Evolutionary conservation across 1,284 basidiomycete genomes (phyloP).

Genomic region (Apiotrichum gracile): DNA sequence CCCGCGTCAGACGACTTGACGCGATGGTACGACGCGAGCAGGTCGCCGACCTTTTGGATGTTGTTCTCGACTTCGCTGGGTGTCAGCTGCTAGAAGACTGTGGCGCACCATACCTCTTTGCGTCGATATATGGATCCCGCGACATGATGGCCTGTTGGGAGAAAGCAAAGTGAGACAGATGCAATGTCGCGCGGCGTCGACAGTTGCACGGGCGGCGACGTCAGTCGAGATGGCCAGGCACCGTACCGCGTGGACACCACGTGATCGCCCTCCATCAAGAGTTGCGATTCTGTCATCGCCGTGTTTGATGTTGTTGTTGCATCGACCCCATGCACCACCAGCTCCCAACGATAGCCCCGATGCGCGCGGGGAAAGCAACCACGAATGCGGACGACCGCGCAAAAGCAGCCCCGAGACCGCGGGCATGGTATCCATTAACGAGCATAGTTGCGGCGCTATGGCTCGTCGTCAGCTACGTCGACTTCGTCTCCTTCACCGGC

Average conservation of each 20-base stretch:
- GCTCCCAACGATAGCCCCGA: no score
- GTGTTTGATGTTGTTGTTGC: no score
- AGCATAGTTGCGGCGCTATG: background rate
- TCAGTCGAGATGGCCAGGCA: no score
- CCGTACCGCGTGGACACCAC: no score
- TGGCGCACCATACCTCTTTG: constrained; percentile 29
- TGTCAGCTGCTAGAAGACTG: background rate
- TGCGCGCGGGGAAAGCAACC: no score
- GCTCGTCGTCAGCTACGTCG: constrained; percentile 2
- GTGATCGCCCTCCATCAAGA: no score
- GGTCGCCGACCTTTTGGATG: constrained; percentile 24
- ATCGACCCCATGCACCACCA: no score
- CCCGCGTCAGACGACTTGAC: constrained; percentile 8
- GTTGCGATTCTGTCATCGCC: no score
- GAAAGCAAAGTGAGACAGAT: background rate
- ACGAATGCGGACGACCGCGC: no score
- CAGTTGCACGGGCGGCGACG: background rate
- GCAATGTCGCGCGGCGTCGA: background rate
- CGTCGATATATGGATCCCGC: constrained; percentile 41
- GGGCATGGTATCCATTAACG: no score
- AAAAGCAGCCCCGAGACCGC: no score
- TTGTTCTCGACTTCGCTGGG: constrained; percentile 38
- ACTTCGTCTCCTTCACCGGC: constrained; percentile 3
- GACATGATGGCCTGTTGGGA: constrained; percentile 23
- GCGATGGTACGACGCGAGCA: constrained; percentile 26